Evolutionary conservation across 1,284 basidiomycete species (phyloP).

Genomic region (Malassezia nana): DNA sequence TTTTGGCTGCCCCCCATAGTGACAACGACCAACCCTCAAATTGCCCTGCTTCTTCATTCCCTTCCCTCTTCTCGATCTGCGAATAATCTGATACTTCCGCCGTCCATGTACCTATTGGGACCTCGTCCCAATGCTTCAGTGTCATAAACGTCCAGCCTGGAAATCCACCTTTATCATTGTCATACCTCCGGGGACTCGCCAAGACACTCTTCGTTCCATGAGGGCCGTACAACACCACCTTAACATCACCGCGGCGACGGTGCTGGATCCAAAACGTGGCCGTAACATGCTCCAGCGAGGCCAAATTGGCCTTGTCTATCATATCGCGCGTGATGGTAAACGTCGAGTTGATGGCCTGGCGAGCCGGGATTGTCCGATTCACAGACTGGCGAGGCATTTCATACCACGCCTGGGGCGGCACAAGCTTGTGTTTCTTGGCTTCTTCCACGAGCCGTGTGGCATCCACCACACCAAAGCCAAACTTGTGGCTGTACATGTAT

Average conservation of each 20-base stretch:
- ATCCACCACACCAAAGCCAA: conserved; percentile 84
- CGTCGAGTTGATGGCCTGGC: conserved; percentile 60
- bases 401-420: conserved; percentile 85
- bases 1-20: conserved; percentile 81
- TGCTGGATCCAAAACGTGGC: conserved; percentile 87
- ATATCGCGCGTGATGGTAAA: conserved; percentile 64
- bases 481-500: conserved; percentile 86
- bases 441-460: conserved; percentile 72
- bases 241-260: conserved; percentile 74
- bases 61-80: conserved; percentile 50
- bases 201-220: conserved; percentile 75
- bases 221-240: conserved; percentile 78
- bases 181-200: conserved; percentile 62
- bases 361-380: conserved; percentile 53
- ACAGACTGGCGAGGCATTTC: conserved; percentile 27
- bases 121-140: conserved; percentile 96
- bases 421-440: conserved; percentile 70
- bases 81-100: conserved; percentile 56
- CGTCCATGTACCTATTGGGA: conserved; percentile 84
- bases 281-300: conserved; percentile 82
- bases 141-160: conserved; percentile 96
- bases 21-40: conserved; percentile 87
- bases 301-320: conserved; percentile 68
- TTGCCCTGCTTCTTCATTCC: conserved; percentile 63
- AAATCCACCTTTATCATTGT: conserved; percentile 64